These are phyloP conservation scores for Aspergillus sclerotiicarbonarius DNA, from an alignment of 495 filamentous ascomycete genomes.

Conservation along the genomic window DNA sequence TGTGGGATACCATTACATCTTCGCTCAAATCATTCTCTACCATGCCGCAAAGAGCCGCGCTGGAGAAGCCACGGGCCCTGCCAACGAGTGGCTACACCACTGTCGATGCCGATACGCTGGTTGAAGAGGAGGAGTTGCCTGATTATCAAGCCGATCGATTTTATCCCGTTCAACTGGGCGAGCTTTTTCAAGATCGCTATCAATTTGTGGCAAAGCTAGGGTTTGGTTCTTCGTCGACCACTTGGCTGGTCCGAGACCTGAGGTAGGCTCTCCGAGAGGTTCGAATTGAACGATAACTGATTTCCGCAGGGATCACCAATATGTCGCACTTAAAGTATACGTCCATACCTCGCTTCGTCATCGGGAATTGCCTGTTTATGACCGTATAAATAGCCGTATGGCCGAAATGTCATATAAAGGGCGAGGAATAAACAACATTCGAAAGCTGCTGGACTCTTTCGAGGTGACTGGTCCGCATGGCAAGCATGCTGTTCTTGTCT, in stretches of 20 bases:
- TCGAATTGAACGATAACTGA: slow-evolving; percentile 5
- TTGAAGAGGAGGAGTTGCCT: slow-evolving; percentile 46
- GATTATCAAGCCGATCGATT: slow-evolving; percentile 42
- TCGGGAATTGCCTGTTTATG: slow-evolving; percentile 37
- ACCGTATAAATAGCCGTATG: slow-evolving; percentile 24
- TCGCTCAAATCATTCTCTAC: slow-evolving; percentile 11
- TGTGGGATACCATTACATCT: slow-evolving; percentile 12
- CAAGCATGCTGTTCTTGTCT: slow-evolving; percentile 43
- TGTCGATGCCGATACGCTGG: slow-evolving; percentile 15
- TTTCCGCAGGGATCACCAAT: slow-evolving; percentile 26
- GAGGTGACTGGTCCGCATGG: slow-evolving; percentile 37
- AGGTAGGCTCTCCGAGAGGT: slow-evolving; percentile 22
- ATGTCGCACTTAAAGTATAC: slow-evolving; percentile 42
- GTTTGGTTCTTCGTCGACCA: slow-evolving; percentile 50
- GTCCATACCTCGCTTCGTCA: slow-evolving; percentile 26
- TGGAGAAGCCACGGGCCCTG: slow-evolving; percentile 17
- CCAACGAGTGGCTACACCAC: slow-evolving; percentile 16
- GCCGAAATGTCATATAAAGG: slow-evolving; percentile 26
- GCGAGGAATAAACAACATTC: slow-evolving; percentile 24
- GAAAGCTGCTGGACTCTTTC: slow-evolving; percentile 37
- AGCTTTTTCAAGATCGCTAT: slow-evolving; percentile 46
- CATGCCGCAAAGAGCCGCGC: slow-evolving; percentile 9
- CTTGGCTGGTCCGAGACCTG: slow-evolving; percentile 51
- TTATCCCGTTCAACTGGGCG: slow-evolving; percentile 50
- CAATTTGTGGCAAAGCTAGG: slow-evolving; percentile 55